Evolutionary conservation across 2,329 filamentous ascomycete genomes (phyloP).

Genomic region (Hypoxylon sp.): DNA sequence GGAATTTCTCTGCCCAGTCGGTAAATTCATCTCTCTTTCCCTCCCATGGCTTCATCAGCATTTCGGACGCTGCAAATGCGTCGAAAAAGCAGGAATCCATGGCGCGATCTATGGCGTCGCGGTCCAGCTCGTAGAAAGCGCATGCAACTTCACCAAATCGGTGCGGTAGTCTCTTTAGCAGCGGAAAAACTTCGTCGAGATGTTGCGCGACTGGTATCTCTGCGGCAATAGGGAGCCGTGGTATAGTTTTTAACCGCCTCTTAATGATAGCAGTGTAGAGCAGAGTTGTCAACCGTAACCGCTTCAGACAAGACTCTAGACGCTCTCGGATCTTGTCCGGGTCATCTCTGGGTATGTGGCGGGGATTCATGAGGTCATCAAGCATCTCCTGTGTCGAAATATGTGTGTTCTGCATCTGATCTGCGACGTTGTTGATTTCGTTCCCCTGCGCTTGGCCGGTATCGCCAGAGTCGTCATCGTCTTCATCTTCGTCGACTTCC

Average conservation of each 20-base stretch:
- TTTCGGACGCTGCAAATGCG: conserved; percentile 67
- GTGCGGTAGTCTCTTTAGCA: conserved; percentile 73
- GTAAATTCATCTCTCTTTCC: conserved; percentile 81
- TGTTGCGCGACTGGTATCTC: conserved; percentile 55
- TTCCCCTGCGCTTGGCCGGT: conserved; percentile 43
- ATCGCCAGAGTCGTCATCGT: conserved; percentile 63
- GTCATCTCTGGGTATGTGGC: conserved; percentile 73
- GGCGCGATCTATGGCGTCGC: conserved; percentile 67
- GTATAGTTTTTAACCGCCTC: conserved; percentile 73
- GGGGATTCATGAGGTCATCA: conserved; percentile 76
- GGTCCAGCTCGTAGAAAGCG: conserved; percentile 78
- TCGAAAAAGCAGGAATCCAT: conserved; percentile 72
- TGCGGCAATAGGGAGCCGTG: conserved; percentile 56
- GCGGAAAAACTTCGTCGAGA: conserved; percentile 68
- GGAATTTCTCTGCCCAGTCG: conserved; percentile 76
- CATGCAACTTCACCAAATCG: conserved; percentile 77
- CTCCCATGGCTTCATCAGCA: conserved; percentile 72
- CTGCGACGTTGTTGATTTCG: conserved; percentile 58
- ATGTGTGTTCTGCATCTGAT: conserved; percentile 51
- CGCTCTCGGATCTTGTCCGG: conserved; percentile 73
- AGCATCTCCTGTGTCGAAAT: conserved; percentile 68
- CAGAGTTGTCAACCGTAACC: conserved; percentile 74
- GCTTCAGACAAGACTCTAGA: conserved; percentile 73
- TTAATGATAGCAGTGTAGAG: conserved; percentile 79
- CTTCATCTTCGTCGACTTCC: conserved; percentile 73